Conservation (phyloP, 768 basidiomycete species). For the Termitomyces heimii region DNA sequence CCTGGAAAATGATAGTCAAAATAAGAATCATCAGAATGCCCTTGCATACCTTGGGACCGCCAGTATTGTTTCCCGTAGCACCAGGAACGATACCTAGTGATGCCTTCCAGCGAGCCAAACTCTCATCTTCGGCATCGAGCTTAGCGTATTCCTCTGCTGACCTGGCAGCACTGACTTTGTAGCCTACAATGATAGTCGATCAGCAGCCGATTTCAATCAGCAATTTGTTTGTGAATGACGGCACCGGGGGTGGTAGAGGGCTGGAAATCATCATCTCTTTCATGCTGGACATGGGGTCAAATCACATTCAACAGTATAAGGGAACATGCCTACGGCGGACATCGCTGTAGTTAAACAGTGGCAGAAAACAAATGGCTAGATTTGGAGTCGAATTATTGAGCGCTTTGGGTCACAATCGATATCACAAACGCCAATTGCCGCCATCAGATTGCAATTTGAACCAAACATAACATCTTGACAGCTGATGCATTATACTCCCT, state of each 20-base stretch:
- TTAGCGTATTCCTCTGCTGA: conserved; percentile 76
- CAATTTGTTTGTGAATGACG: conserved; percentile 1
- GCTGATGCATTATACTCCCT: not conserved
- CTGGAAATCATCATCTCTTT: conserved; percentile 68
- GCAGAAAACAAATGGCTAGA: conserved; percentile 15
- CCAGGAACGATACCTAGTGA: conserved; percentile 78
- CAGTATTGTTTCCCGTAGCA: conserved; percentile 25
- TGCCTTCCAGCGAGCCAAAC: conserved; percentile 93
- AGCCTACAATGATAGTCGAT: conserved; percentile 41
- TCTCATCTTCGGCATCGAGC: conserved; percentile 88
- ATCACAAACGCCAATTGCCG: conserved; percentile 63
- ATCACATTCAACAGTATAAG: not conserved
- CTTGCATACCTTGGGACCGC: conserved; percentile 59
- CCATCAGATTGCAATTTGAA: conserved; percentile 10
- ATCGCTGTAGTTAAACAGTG: conserved; percentile 29
- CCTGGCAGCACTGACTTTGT: conserved; percentile 67
- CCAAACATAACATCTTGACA: not conserved
- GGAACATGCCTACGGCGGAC: conserved; percentile 40
- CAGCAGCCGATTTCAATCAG: conserved; percentile 1
- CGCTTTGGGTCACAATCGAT: conserved; percentile 43
- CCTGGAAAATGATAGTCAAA: conserved; percentile 34
- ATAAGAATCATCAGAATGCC: not conserved
- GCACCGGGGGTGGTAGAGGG: conserved; percentile 67
- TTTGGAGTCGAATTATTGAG: not conserved
- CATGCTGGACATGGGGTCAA: conserved; percentile 27